Evolutionary conservation across 805 yeast genomes (phyloP), one percentile per base, ranked within the genome.

Genomic region (Tetrapisispora arboricola): DNA sequence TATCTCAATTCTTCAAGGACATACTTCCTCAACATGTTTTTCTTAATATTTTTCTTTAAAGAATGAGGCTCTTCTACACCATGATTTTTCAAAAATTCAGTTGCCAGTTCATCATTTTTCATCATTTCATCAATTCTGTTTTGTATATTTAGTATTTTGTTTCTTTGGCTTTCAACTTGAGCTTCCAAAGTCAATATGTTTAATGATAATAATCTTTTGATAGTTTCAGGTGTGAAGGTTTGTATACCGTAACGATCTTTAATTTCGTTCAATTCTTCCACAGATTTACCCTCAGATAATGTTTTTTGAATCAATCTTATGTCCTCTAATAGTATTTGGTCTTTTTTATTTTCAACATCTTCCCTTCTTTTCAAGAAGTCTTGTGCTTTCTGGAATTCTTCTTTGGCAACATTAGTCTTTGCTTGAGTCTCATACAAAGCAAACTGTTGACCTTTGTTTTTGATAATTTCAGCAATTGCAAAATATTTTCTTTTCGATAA

Each of bases 401-500:
- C 94, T n/a, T 64, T 54, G 1, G 68, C 63, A 16, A 87, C 90
- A 49, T 73, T 70, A 37, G 65, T 65, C 51, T 78, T 80, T 39
- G 95, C 94, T 53, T 80, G 75, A 32, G 70, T 67, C 59, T 83
- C 83, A 65, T 83, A 87, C 47, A 72, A 66, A 21, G 84, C 90
- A 70, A 88, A 85, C 61, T 86, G 90, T 57, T 87, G 88, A 73
- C 96, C 97, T 64, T 83, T 78, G 55, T 84, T 81, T 58, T 73
- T 78, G 65, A 85, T 76, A 59, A 90, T 84, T 58, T 90, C 96
- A 2, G 96, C 95, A 44, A 90, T 78, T 9, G 96, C 87, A 67
- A 90, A 90, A 46, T 73, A 76, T 63, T 90, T 90, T 44, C 80
- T 71, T 15, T 88, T 75, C 15, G 94, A 80, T 32, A 87, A 64